Base-by-base conservation (phyloP, 2,329 filamentous ascomycete genomes). In the Akanthomyces dipterigenus region DNA sequence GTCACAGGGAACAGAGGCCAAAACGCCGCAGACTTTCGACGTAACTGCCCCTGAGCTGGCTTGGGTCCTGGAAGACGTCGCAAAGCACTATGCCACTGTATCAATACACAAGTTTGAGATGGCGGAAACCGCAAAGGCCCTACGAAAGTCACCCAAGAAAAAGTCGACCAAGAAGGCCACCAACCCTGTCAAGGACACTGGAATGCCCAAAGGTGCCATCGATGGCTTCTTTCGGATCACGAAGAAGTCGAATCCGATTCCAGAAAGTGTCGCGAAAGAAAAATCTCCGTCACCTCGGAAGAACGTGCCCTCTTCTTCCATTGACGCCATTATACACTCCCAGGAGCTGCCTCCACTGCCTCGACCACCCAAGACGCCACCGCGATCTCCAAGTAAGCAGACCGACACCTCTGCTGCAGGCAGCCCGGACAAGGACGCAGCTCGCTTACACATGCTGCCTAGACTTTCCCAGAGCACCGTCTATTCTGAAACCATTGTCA, bases 1-100 rank as follows among this genome's bases (percentile, higher is more conserved):
- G 67, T 55, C 77, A 2, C 62, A 65, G 1, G 73, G 70, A n/a
- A 61, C 65, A 14, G 63, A 54, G 16, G 49, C 63, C 6, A 45
- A 49, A 5, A n/a, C 59, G 18, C 68, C 22, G 75, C 79, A 77
- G 58, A 64, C 72, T 1, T 92, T 88, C 66, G 86, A 92, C 67
- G 88, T 91, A 0, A 80, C 79, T 9, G 80, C 85, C 31, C 77
- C 85, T 1, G 84, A 90, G 45, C 63, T 71, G n/a, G 65, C 68
- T 20, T 78, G 77, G 76, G 67, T 76, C 5, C 65, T 77, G 20
- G 76, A 78, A 55, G 65, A 64, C 4, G 65, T 76, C n/a, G 69
- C 68, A 18, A 70, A 63, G 46, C 65, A 63, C 6, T 67, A 65
- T 5, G 63, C 68, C 3, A 69, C 74, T 3, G 61, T 62, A 20